These are phyloP conservation scores for Phylloporus arenicola DNA, from an alignment of 768 basidiomycete species.

Conservation along the genomic window DNA sequence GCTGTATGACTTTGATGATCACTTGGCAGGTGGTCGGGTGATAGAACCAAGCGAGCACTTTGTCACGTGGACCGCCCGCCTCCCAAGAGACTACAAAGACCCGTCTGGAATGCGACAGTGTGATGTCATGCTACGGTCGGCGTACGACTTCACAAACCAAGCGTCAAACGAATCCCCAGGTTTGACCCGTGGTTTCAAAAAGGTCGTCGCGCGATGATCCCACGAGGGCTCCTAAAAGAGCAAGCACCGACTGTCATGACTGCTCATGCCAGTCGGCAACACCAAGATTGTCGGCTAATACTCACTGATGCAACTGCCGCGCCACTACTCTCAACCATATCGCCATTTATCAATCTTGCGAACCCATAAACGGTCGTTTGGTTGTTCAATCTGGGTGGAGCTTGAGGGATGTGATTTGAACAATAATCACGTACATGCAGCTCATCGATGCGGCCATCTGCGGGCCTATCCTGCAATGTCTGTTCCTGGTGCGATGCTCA, in stretches of 20 bases:
- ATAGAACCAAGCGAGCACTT: too few species aligned
- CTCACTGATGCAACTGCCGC: neutral
- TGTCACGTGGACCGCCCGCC: neutral
- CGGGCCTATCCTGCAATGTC: neutral
- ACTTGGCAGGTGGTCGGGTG: too few species aligned
- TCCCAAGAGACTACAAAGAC: too few species aligned
- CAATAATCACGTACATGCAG: neutral
- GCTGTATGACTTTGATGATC: too few species aligned
- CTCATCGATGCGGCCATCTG: slow-evolving; percentile 38
- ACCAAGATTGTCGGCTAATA: too few species aligned
- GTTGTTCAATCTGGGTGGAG: slow-evolving; percentile 11
- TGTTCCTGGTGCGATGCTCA: neutral
- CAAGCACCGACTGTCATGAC: too few species aligned
- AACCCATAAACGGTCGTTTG: neutral
- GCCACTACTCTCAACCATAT: neutral
- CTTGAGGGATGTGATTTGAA: neutral
- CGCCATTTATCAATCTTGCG: neutral
- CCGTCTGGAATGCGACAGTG: neutral
- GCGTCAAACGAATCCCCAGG: neutral
- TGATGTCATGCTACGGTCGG: neutral
- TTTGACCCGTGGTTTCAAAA: neutral
- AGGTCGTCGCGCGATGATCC: neutral
- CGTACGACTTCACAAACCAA: neutral
- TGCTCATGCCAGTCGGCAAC: too few species aligned
- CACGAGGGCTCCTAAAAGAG: slow-evolving; percentile 29